Conservation (phyloP, 208 protist species). For the Wallacemonas sp. region DNA sequence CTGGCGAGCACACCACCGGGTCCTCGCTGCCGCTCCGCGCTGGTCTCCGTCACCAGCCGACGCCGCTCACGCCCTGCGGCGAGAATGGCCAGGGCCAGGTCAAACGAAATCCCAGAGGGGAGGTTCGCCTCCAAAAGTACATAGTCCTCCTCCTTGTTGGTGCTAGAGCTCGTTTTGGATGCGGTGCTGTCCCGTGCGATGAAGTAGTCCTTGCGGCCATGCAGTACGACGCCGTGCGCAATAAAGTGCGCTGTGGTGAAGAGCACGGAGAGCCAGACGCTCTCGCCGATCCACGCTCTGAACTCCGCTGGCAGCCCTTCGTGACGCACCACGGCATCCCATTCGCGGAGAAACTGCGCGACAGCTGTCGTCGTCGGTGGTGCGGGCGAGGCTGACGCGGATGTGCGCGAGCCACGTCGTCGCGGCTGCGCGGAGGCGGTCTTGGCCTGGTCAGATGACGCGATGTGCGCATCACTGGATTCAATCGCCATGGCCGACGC, state of each 20-base stretch:
- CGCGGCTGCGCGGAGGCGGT: background rate
- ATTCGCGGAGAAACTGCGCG: conserved; percentile 25
- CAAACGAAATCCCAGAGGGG: conserved; percentile 56
- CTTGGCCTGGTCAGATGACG: background rate
- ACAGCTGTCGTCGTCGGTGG: conserved; percentile 1
- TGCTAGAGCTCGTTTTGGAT: background rate
- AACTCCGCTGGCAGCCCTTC: conserved; percentile 59
- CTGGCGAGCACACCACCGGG: background rate
- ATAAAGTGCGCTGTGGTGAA: conserved; percentile 86
- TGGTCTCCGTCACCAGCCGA: conserved; percentile 45
- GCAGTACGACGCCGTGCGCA: conserved; percentile 83
- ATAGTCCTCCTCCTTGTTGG: conserved; percentile 24
- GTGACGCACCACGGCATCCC: conserved; percentile 51
- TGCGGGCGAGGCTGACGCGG: background rate
- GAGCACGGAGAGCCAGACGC: conserved; percentile 71
- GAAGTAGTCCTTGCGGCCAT: conserved; percentile 78
- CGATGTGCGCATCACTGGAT: background rate
- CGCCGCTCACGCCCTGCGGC: conserved; percentile 71
- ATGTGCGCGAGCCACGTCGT: background rate
- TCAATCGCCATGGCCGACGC: background rate
- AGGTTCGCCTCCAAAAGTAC: conserved; percentile 55
- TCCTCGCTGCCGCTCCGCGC: background rate
- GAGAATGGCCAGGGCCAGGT: conserved; percentile 66
- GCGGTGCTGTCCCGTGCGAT: conserved; percentile 29
- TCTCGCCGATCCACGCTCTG: conserved; percentile 61